Evolutionary conservation across 108 stramenopile species (phyloP), one percentile per base, ranked within the genome.

Genomic region (Skeletonema menzelii): DNA sequence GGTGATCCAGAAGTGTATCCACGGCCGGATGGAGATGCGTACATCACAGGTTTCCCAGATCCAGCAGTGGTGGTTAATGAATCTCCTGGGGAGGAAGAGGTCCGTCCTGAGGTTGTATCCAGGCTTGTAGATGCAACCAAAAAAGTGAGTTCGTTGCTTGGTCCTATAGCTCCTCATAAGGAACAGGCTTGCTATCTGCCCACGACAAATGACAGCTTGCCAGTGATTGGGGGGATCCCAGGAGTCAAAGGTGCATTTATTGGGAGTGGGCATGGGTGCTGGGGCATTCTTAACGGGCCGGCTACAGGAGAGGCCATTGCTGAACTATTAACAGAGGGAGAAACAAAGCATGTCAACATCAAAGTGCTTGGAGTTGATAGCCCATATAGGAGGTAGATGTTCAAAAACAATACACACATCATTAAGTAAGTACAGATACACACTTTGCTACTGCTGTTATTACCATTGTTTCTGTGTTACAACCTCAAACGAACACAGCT

Each of bases 281-380:
- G 95, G 96, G 94, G 94, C 0, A 96, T 96, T 35, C 73, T 96
- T 1, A 91, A 91, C 76, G 95, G 91, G 4, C 96, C 95, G n/a
- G 85, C 84, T 38, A 86, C 90, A 8, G 96, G 96, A 1, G 63
- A 87, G 56, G 63, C 82, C 20, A 81, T 96, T 70, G 78, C 91
- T 28, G 93, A 95, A 67, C 59, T 97, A 56, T 44, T 95, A 20
- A 63, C 86, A 11, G 71, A 90, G 15, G 91, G 93, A 24, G 58
- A 73, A 56, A 46, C 81, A 2, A 40, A 59, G 13, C 57, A 67
- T 64, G 59, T 87, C 8, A 69, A 84, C 66, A 59, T 87, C 59
- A 27, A 12, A 53, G 28, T 70, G 19, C 82, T 87, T 73, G 65
- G 67, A 38, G 34, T 78, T 15, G 76, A 84, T 7, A 75, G 79